Evolutionary conservation across 1,284 basidiomycete species (phyloP).

Genomic region (Tilletia walkeri): DNA sequence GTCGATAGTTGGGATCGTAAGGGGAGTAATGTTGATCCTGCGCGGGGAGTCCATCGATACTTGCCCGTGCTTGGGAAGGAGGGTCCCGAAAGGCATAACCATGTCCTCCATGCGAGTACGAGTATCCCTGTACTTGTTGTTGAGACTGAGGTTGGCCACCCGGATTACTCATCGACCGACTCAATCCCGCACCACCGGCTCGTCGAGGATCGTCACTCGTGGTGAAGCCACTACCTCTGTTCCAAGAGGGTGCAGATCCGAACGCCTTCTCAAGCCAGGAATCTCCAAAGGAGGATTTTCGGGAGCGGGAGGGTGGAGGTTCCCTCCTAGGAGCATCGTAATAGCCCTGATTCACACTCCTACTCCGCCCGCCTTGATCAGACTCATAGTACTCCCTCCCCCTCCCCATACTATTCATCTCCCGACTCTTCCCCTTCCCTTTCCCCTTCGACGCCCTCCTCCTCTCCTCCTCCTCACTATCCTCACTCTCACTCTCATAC

Average conservation of each 20-base stretch:
- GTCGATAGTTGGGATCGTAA: background rate
- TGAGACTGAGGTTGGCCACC: background rate
- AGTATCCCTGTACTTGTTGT: background rate
- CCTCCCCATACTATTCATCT: background rate
- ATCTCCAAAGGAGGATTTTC: conserved; percentile 7
- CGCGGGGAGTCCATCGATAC: background rate
- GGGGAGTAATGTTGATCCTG: background rate
- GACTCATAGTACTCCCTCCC: background rate
- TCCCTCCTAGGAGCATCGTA: background rate
- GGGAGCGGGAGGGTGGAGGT: background rate
- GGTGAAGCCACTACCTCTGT: background rate
- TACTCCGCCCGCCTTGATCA: background rate
- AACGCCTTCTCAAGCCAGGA: conserved; percentile 8
- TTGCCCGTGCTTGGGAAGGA: background rate
- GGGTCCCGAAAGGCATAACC: conserved; percentile 10
- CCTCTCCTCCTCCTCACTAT: background rate
- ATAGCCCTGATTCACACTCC: background rate
- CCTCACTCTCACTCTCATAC: background rate
- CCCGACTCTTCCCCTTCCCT: background rate
- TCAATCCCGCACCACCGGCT: background rate
- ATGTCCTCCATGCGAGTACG: conserved; percentile 2
- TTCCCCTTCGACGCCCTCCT: background rate
- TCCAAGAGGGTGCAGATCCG: conserved; percentile 8
- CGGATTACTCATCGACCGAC: conserved; percentile 7
- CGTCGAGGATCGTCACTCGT: background rate